Evolutionary conservation across 306 rosid species (phyloP), one percentile per base, ranked within the genome.

Genomic region (Phaseolus lunatus): DNA sequence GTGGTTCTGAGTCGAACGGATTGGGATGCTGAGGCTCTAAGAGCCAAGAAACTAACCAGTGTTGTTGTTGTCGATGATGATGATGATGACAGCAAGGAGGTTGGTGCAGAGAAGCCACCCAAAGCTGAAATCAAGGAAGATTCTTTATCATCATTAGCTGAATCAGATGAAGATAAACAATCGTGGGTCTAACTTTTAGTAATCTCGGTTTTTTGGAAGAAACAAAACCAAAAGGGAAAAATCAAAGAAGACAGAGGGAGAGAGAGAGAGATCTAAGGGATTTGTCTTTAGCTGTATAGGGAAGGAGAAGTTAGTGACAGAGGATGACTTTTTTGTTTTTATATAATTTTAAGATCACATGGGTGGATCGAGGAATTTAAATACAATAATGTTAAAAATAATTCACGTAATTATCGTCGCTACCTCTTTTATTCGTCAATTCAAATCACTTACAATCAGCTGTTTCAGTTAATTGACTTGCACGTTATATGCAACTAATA

Each of bases 1-100:
- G 86, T 91, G 52, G 88, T 91, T 69, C 77, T 96, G 84, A 67
- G 85, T 58, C 71, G 22, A 7, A 96, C 93, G 0, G 90, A 96
- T 82, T 96, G 99, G 99, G 85, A 81, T 4, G 19, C 9, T 26
- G 90, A 96, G 73, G 94, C 94, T 11, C 16, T 67, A n/a, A 85
- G 90, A 75, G 97, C 98, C 10, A 64, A 76, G 84, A 63, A 50
- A 78, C 76, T 96, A 54, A 95, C 97, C 0, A 22, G 13, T 67
- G 78, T 29, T 68, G 84, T 68, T 68, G 84, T 63, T 67, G 76
- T 23, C 63, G 84, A 56, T 64, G 29, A 3, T 69, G 85, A 50
- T 49, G 88, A 80, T 69, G 85, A 50, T 54, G 88, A 82, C 78
- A 80, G 74, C 83, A 47, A 81, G 73, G 75, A 79, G 20, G 48